Conservation (phyloP, 257 asterid species). For the Oldenlandia corymbosa region DNA sequence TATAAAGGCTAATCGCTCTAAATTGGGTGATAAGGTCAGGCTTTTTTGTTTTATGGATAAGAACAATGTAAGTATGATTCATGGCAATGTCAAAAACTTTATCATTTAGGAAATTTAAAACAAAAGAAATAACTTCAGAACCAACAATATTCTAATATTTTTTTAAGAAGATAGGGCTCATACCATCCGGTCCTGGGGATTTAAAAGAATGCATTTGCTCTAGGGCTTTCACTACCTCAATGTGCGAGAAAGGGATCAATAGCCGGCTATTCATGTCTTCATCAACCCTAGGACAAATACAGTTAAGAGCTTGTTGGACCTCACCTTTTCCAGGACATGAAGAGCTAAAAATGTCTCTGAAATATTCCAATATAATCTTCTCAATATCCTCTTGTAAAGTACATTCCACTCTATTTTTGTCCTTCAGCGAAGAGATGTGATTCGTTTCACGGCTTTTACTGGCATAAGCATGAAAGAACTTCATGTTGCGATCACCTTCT, state of each 20-base stretch:
- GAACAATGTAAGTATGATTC: background rate
- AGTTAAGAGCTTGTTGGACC: background rate
- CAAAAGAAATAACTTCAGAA: background rate
- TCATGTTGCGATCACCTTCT: too few relatives aligned
- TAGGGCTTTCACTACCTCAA: background rate
- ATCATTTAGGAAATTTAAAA: background rate
- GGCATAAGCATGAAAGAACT: too few relatives aligned
- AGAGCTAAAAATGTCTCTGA: too few relatives aligned
- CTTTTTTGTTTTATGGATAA: background rate
- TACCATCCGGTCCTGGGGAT: background rate
- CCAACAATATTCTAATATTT: background rate
- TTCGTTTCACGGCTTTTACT: too few relatives aligned
- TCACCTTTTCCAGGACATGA: too few relatives aligned
- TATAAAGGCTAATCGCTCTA: background rate
- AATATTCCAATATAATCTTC: too few relatives aligned
- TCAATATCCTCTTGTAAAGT: too few relatives aligned
- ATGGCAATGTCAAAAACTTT: background rate
- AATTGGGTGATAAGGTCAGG: background rate
- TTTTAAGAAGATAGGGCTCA: background rate
- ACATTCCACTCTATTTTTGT: too few relatives aligned
- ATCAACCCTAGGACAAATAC: background rate
- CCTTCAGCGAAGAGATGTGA: too few relatives aligned
- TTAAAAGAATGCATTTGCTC: background rate
- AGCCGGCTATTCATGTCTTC: background rate
- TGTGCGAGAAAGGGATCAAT: background rate